Base-by-base conservation (phyloP, 192 early-diverging fungal species). In the Diversispora eburnea region DNA sequence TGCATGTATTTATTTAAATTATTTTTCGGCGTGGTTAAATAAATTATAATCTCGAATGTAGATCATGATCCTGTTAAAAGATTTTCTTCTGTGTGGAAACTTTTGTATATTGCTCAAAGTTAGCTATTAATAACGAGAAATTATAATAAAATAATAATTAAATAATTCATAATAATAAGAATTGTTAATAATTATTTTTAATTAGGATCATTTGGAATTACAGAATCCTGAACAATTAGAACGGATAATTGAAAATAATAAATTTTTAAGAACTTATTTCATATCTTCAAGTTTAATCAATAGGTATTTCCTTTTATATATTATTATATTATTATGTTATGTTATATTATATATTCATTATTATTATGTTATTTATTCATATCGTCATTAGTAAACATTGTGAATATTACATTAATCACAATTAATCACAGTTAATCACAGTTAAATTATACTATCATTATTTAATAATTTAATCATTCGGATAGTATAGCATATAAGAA, bases 91-190 rank as follows among this genome's bases (percentile, higher is more conserved):
- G 84, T 84, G 1, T 82, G 82, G 55, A 82, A 81, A 61, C 62
- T 93, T 45, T 76, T 90, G 8, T 91, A 89, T 61, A 85, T 91
- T 73, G 77, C 89, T 1, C 86, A 90, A 80, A 90, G 90, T 91
- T n/a, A n/a, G n/a, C n/a, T n/a, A n/a, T n/a, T n/a, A n/a, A n/a
- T n/a, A n/a, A n/a, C n/a, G n/a, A n/a, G n/a, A n/a, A n/a, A n/a
- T n/a, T n/a, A n/a, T n/a, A n/a, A n/a, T n/a, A n/a, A n/a, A n/a
- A n/a, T 33, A 33, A 33, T 33, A 33, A 80, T n/a, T 20, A 8
- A 61, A 12, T 39, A 39, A 58, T 56, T 17, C 6, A 17, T 17
- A 17, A 17, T 17, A 10, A 17, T 54, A 10, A 10, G 7, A 57
- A 56, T 58, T 58, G 9, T 22, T 58, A 20, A 20, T 13, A 22